These are phyloP conservation scores for Camellia lanceoleosa DNA, from an alignment of 148 eudicot species.

Conservation along the genomic window DNA sequence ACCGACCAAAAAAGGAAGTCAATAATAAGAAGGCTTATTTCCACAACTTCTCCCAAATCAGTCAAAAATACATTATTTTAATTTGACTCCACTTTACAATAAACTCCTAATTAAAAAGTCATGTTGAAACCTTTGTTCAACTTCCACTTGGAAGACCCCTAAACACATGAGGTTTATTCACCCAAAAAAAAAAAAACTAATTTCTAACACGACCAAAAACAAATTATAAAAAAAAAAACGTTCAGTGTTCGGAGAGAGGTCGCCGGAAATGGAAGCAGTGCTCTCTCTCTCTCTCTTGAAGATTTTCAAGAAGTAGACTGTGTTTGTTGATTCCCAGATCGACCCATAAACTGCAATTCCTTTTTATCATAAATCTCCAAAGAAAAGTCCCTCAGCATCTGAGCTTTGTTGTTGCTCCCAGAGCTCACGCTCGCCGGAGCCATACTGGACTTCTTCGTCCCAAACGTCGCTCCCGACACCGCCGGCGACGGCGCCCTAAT, in stretches of 20 bases:
- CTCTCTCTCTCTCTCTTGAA: background rate
- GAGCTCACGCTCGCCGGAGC: constrained; percentile 23
- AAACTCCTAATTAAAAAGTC: too few species aligned
- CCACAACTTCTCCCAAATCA: too few species aligned
- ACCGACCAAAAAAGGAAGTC: too few species aligned
- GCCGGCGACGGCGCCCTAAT: background rate
- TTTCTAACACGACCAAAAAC: background rate
- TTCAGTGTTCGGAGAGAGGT: too few species aligned
- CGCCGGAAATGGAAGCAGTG: too few species aligned
- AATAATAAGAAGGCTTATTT: too few species aligned
- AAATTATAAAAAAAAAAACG: too few species aligned
- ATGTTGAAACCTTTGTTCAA: background rate
- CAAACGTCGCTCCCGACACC: background rate
- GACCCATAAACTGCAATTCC: constrained; percentile 40
- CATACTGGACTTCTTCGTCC: constrained; percentile 24
- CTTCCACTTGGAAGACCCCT: background rate
- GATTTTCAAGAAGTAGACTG: constrained; percentile 5
- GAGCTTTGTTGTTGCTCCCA: constrained; percentile 8
- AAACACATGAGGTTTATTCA: background rate
- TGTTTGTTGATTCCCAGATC: constrained; percentile 15
- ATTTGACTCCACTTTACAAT: too few species aligned
- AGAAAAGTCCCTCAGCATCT: constrained; percentile 31
- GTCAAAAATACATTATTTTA: too few species aligned
- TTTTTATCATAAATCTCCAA: constrained; percentile 32
- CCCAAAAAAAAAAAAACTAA: background rate